Evolutionary conservation across 1,284 basidiomycete species (phyloP).

Genomic region (Marasmius fiardii): DNA sequence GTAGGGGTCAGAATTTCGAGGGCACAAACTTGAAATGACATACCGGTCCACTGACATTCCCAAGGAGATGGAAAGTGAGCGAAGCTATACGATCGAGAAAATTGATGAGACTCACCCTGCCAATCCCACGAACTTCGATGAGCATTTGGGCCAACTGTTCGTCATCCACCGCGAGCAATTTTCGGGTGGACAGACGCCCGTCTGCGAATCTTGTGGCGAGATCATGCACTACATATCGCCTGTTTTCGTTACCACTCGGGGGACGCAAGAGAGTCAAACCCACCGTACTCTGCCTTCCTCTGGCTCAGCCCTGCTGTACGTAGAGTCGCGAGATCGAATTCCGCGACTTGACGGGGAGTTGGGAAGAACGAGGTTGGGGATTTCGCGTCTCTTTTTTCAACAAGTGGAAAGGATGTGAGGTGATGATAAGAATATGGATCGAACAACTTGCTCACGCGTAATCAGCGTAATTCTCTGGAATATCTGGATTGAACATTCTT

Average conservation of each 20-base stretch:
- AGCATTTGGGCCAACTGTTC: constrained; percentile 75
- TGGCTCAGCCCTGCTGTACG: constrained; percentile 73
- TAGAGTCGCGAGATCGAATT: constrained; percentile 54
- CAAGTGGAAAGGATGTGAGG: neutral
- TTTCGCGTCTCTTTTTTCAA: constrained; percentile 5
- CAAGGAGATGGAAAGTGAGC: neutral
- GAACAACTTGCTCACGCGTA: constrained; percentile 26
- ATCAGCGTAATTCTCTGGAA: constrained; percentile 63
- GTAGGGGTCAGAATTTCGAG: too few relatives aligned
- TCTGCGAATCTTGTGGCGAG: constrained; percentile 76
- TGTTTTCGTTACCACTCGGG: neutral
- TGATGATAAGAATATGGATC: neutral
- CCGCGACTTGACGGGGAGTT: constrained; percentile 62
- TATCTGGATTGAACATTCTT: constrained; percentile 66
- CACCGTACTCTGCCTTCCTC: constrained; percentile 85
- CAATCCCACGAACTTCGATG: constrained; percentile 78
- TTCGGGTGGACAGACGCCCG: constrained; percentile 70
- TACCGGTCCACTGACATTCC: constrained; percentile 47
- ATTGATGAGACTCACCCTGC: constrained; percentile 46
- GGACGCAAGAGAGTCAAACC: constrained; percentile 18
- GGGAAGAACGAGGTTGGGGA: constrained; percentile 54
- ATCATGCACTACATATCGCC: constrained; percentile 60
- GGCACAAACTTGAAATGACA: constrained; percentile 4
- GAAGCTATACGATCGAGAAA: neutral
- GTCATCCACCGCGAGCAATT: constrained; percentile 67